Evolutionary conservation across 257 asterid species (phyloP).

Genomic region (Salvia hispanica): DNA sequence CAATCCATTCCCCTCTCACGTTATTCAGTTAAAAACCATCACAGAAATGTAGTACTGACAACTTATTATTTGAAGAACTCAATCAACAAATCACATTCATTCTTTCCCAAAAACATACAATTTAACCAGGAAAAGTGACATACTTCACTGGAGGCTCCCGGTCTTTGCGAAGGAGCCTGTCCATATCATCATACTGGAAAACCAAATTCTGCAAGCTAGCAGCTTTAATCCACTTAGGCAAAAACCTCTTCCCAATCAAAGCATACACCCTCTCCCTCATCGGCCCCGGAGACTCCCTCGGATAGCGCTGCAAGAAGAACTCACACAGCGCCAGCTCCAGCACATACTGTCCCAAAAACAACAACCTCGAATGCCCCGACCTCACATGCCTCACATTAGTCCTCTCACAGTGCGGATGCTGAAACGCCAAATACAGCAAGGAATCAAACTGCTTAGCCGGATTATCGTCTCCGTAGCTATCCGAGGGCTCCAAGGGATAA

Average conservation of each 20-base stretch:
- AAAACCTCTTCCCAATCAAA: slow-evolving; percentile 83
- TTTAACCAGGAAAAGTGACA: slow-evolving; percentile 27
- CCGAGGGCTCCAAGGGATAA: slow-evolving; percentile 86
- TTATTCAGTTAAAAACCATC: not conserved
- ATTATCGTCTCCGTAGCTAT: slow-evolving; percentile 71
- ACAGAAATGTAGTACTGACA: not conserved
- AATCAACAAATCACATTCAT: not conserved
- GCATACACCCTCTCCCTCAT: slow-evolving; percentile 97
- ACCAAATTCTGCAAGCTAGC: slow-evolving; percentile 93
- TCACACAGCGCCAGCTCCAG: slow-evolving; percentile 87
- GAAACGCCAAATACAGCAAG: slow-evolving; percentile 85
- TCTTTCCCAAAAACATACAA: not conserved
- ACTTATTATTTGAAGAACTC: not conserved
- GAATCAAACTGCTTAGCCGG: slow-evolving; percentile 93
- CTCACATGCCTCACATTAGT: slow-evolving; percentile 79
- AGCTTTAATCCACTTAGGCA: slow-evolving; percentile 81
- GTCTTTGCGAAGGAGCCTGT: slow-evolving; percentile 68
- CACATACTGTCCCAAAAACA: slow-evolving; percentile 84
- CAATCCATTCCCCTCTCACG: not conserved
- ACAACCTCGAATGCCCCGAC: slow-evolving; percentile 80
- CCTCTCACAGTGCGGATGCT: slow-evolving; percentile 93
- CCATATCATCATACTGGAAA: slow-evolving; percentile 89
- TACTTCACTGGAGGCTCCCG: slow-evolving; percentile 92
- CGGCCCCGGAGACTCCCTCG: slow-evolving; percentile 96
- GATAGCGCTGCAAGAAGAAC: slow-evolving; percentile 89